Percentiles rank a stretch among this genome's conserved stretches.
phyloP scores from a whole-genome alignment of 441 rosid genomes.

The Gossypium gossypioides region DNA sequence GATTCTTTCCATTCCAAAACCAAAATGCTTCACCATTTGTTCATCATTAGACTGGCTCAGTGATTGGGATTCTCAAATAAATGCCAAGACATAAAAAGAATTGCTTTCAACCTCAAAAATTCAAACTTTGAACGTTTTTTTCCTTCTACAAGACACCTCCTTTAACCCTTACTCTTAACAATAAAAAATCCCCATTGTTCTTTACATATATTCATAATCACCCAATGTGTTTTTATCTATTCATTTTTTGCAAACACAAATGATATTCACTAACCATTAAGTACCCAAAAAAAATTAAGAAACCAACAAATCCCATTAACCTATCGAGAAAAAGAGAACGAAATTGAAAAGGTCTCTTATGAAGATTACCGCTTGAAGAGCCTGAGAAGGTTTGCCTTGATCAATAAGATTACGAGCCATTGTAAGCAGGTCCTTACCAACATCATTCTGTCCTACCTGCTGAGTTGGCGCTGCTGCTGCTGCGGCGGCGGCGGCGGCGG shows the following conservation, averaged over 20 bases:
- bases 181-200: neutral
- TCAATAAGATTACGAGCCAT: slow-evolving; percentile 61
- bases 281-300: neutral
- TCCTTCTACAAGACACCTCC: neutral
- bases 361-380: slow-evolving; percentile 71
- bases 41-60: neutral
- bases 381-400: slow-evolving; percentile 77
- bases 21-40: neutral
- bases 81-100: neutral
- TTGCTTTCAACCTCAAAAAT: neutral
- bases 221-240: neutral
- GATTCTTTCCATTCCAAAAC: neutral
- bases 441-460: slow-evolving; percentile 13
- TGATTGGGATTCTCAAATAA: neutral
- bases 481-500: slow-evolving; percentile 9
- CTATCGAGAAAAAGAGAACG: neutral
- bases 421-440: slow-evolving; percentile 40
- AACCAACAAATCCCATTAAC: neutral
- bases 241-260: neutral
- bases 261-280: neutral
- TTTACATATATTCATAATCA: neutral
- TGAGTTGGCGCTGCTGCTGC: neutral
- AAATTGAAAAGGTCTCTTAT: neutral
- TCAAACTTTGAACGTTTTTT: neutral
- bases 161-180: neutral